Conservation (phyloP, 2,329 filamentous ascomycete species). For the Rasamsonia emersonii region DNA sequence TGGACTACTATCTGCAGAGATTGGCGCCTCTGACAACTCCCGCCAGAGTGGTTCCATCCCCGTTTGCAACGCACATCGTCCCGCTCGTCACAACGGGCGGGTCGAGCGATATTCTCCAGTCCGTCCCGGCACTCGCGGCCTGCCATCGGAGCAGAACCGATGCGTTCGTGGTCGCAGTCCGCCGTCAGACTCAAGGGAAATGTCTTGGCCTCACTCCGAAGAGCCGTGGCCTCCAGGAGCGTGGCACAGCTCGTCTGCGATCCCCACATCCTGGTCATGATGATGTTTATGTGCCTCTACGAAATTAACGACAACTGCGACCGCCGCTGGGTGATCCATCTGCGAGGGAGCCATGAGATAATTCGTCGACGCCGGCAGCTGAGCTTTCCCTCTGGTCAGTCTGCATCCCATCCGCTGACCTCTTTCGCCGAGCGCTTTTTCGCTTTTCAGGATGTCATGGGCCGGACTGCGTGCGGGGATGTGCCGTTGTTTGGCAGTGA, state of each 20-base stretch:
- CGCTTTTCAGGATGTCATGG: conserved; percentile 45
- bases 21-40: conserved; percentile 33
- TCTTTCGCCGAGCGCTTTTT: conserved; percentile 41
- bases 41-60: conserved; percentile 26
- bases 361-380: conserved; percentile 31
- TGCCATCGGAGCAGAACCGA: conserved; percentile 29
- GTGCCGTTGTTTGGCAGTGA: conserved; percentile 39
- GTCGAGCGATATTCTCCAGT: conserved; percentile 28
- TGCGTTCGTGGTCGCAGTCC: conserved; percentile 20
- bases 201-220: conserved; percentile 28
- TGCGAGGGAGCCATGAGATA: conserved; percentile 40
- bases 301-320: conserved; percentile 39
- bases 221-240: conserved; percentile 22
- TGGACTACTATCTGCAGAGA: conserved; percentile 34
- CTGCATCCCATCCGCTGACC: conserved; percentile 17
- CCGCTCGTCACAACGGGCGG: conserved; percentile 29
- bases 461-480: conserved; percentile 42
- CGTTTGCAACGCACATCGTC: conserved; percentile 31
- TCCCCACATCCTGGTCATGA: conserved; percentile 32
- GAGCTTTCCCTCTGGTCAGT: conserved; percentile 2
- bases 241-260: conserved; percentile 18
- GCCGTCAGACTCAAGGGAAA: conserved; percentile 30
- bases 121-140: conserved; percentile 31
- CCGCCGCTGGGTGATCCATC: conserved; percentile 40
- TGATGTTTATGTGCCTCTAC: conserved; percentile 40